phyloP scores from a whole-genome alignment of 1,139 yeast species.

The Candida pseudoviswanathii region DNA sequence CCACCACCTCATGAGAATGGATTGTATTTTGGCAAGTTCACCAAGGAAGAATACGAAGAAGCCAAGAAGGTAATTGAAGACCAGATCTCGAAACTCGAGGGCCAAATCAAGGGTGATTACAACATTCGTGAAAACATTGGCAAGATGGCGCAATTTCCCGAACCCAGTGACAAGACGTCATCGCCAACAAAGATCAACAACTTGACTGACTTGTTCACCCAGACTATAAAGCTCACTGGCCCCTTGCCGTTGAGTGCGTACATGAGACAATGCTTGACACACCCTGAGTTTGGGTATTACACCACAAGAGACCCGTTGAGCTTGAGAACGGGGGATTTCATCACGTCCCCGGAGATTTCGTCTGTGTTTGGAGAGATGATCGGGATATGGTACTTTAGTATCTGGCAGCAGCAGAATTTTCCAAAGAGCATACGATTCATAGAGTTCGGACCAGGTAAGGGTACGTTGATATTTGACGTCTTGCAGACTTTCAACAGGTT shows the following conservation, averaged over 20 bases:
- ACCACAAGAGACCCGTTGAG: constrained; percentile 79
- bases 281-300: constrained; percentile 79
- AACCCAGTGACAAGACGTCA: constrained; percentile 12
- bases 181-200: constrained; percentile 24
- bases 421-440: constrained; percentile 57
- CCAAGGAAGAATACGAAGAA: constrained; percentile 43
- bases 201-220: constrained; percentile 45
- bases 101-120: constrained; percentile 41
- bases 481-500: constrained; percentile 51
- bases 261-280: constrained; percentile 82
- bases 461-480: constrained; percentile 74
- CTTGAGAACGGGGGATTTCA: constrained; percentile 64
- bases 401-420: constrained; percentile 60
- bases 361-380: constrained; percentile 87
- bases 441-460: constrained; percentile 90
- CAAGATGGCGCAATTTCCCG: constrained; percentile 41
- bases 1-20: constrained; percentile 18
- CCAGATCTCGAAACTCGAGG: constrained; percentile 38
- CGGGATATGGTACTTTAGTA: constrained; percentile 69
- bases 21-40: constrained; percentile 34
- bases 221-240: constrained; percentile 69
- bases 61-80: constrained; percentile 38
- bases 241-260: constrained; percentile 74
- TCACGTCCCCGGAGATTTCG: constrained; percentile 86
- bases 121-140: constrained; percentile 40